These are phyloP conservation scores for Helotiales sp. DNA, from an alignment of 2,329 filamentous ascomycete species.

Conservation along the genomic window DNA sequence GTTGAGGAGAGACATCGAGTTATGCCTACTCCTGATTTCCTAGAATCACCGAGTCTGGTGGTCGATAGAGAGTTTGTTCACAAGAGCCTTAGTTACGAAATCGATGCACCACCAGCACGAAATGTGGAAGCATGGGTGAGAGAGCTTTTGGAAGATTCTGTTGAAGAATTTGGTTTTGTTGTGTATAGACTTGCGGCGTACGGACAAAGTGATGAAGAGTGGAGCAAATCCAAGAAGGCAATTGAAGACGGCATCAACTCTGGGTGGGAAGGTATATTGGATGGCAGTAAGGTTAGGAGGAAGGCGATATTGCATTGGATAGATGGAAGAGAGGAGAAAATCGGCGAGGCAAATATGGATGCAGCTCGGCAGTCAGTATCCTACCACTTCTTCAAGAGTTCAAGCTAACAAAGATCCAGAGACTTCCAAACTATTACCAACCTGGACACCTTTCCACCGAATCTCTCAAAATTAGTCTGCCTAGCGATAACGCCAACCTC, in stretches of 20 bases:
- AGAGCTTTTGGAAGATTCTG: constrained; percentile 6
- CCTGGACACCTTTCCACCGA: constrained; percentile 8
- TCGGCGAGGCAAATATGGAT: constrained; percentile 23
- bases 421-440: constrained; percentile 19
- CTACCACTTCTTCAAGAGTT: not conserved
- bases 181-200: constrained; percentile 23
- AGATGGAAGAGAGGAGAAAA: constrained; percentile 19
- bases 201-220: constrained; percentile 18
- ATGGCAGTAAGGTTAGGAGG: constrained; percentile 9
- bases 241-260: constrained; percentile 17
- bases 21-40: constrained; percentile 14
- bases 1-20: constrained; percentile 8
- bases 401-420: constrained; percentile 7
- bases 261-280: constrained; percentile 20
- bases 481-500: constrained; percentile 19
- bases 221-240: constrained; percentile 8
- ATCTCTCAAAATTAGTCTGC: constrained; percentile 15
- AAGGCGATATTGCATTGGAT: constrained; percentile 26
- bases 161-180: constrained; percentile 23
- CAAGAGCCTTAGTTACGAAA: constrained; percentile 16
- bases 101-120: constrained; percentile 13
- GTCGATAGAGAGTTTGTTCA: constrained; percentile 22
- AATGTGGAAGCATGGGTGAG: constrained; percentile 20
- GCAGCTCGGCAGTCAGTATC: constrained; percentile 20
- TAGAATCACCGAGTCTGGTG: constrained; percentile 18